phyloP scores from a whole-genome alignment of 495 filamentous ascomycete genomes.

The Penicillium pancosmium region DNA sequence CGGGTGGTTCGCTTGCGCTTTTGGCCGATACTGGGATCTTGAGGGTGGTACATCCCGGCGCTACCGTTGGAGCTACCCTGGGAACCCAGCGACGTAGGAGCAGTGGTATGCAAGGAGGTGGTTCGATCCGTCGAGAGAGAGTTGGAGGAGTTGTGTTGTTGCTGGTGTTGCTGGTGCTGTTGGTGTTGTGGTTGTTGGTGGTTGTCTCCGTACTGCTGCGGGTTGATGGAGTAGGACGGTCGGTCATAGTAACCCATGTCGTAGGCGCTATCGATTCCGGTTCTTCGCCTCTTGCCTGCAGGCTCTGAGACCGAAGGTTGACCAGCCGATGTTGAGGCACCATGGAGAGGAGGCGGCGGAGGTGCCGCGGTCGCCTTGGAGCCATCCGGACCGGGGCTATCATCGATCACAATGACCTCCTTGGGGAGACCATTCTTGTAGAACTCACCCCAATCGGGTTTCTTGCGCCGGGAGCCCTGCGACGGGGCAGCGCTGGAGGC shows the following conservation, averaged over 20 bases:
- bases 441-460: constrained; percentile 84
- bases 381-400: constrained; percentile 72
- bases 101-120: constrained; percentile 83
- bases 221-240: constrained; percentile 70
- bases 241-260: constrained; percentile 65
- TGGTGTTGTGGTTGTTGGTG: background rate
- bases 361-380: constrained; percentile 29
- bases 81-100: constrained; percentile 85
- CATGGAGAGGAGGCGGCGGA: constrained; percentile 28
- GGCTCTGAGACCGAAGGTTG: constrained; percentile 47
- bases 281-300: constrained; percentile 66
- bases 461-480: constrained; percentile 58
- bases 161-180: background rate
- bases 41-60: constrained; percentile 39
- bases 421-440: constrained; percentile 92
- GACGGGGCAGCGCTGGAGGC: constrained; percentile 44
- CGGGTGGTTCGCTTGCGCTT: constrained; percentile 86
- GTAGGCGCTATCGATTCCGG: constrained; percentile 62
- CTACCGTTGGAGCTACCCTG: constrained; percentile 63
- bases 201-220: constrained; percentile 62
- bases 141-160: constrained; percentile 56
- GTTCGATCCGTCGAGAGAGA: constrained; percentile 86
- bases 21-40: constrained; percentile 64
- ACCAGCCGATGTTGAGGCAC: constrained; percentile 7
- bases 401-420: constrained; percentile 95